phyloP scores from a whole-genome alignment of 139 green algal species.

The Chlamydomonas sp. region DNA sequence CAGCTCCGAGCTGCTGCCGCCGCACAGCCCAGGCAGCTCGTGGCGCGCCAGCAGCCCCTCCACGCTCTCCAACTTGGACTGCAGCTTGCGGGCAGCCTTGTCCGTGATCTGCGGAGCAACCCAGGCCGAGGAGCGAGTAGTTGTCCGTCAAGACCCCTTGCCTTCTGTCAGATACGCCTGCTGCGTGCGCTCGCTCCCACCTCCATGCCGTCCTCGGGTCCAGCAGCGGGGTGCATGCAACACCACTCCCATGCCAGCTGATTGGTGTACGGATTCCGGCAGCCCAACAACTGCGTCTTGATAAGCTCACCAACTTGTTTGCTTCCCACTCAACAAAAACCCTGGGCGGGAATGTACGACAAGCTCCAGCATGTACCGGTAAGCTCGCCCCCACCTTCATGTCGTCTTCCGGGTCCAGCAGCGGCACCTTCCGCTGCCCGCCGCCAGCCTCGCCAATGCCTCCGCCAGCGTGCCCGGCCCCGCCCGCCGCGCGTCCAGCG shows the following conservation, averaged over 20 bases:
- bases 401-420: conserved; percentile 80
- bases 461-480: conserved; percentile 33
- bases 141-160: too few relatives aligned
- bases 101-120: conserved; percentile 30
- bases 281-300: too few relatives aligned
- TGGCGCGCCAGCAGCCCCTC: conserved; percentile 64
- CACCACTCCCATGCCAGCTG: too few relatives aligned
- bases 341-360: too few relatives aligned
- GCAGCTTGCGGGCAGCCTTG: conserved; percentile 45
- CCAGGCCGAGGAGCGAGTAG: neutral
- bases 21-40: conserved; percentile 13
- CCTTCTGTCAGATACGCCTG: too few relatives aligned
- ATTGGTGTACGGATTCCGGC: too few relatives aligned
- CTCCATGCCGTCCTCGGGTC: too few relatives aligned
- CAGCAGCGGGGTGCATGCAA: too few relatives aligned
- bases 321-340: too few relatives aligned
- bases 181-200: too few relatives aligned
- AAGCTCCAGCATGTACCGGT: neutral
- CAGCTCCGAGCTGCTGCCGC: conserved; percentile 25
- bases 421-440: conserved; percentile 33
- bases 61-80: conserved; percentile 60
- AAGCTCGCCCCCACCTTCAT: conserved; percentile 58
- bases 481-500: conserved; percentile 51
- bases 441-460: conserved; percentile 39
- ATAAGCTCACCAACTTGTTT: too few relatives aligned